A percentile compares a stretch with the other conserved stretches of the same genome.
Evolutionary conservation across 2,329 filamentous ascomycete species (phyloP).

Genomic region (Paecilomyces dactylethromorphus): DNA sequence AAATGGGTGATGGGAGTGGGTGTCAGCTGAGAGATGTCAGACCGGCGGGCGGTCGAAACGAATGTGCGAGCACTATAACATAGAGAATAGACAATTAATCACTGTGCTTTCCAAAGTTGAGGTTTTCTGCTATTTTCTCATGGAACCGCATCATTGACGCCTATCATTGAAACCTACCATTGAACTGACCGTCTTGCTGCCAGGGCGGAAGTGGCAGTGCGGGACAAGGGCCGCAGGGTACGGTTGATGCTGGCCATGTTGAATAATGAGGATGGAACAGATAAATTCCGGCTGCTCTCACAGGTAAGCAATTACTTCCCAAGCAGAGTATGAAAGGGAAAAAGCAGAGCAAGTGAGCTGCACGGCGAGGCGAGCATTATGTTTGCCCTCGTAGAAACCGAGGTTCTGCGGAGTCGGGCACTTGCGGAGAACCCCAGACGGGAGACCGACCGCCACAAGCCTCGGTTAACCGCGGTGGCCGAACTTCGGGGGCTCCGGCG

Average conservation of each 20-base stretch:
- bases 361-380: neutral
- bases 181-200: constrained; percentile 31
- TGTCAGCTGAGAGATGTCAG: constrained; percentile 67
- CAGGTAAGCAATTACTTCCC: neutral
- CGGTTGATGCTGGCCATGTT: constrained; percentile 45
- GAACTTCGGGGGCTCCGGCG: neutral
- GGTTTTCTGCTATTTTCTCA: neutral
- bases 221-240: constrained; percentile 39
- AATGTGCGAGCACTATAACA: constrained; percentile 47
- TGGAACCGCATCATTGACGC: constrained; percentile 32
- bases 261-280: constrained; percentile 5
- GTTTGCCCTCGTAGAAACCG: neutral
- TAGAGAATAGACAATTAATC: neutral
- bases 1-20: constrained; percentile 91
- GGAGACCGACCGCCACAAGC: constrained; percentile 4
- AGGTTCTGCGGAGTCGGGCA: constrained; percentile 1
- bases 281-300: neutral
- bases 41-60: constrained; percentile 53
- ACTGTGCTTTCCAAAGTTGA: neutral
- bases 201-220: constrained; percentile 25
- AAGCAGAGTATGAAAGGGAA: neutral
- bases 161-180: constrained; percentile 30
- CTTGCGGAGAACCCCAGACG: constrained; percentile 6
- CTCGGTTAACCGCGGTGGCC: constrained; percentile 13
- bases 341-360: neutral